Evolutionary conservation across 169 alveolate species (phyloP).

Genomic region (Eimeria acervulina): DNA sequence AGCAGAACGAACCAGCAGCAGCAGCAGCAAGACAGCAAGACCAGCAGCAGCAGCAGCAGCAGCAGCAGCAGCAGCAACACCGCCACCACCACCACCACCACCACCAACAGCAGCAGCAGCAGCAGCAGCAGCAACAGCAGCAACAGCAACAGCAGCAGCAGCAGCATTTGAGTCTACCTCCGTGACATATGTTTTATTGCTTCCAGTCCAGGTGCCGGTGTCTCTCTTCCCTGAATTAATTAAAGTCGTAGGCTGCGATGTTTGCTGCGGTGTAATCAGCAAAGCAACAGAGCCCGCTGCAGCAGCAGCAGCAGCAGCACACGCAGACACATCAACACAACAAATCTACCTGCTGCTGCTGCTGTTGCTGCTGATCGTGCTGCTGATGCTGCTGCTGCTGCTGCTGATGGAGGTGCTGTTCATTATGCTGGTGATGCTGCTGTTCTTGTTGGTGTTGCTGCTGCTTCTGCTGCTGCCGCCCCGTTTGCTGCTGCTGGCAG

Average conservation of each 20-base stretch:
- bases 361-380: no score
- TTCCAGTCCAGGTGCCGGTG: neutral
- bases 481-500: constrained; percentile 2
- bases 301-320: no score
- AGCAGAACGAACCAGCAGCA: neutral
- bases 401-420: no score
- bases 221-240: neutral
- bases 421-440: no score
- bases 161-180: neutral
- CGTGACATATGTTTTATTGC: neutral
- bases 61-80: constrained; percentile 13
- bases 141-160: no score
- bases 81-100: neutral
- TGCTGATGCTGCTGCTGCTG: no score
- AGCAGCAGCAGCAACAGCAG: no score
- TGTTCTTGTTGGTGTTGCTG: no score
- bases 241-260: neutral
- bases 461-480: neutral
- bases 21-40: neutral
- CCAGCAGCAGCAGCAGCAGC: constrained; percentile 33
- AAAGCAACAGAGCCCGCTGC: neutral
- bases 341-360: neutral
- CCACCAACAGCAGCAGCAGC: no score
- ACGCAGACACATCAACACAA: neutral
- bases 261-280: neutral